These are phyloP conservation scores for Fusarium sp. DNA, from an alignment of 2,329 filamentous ascomycete genomes.

Conservation along the genomic window DNA sequence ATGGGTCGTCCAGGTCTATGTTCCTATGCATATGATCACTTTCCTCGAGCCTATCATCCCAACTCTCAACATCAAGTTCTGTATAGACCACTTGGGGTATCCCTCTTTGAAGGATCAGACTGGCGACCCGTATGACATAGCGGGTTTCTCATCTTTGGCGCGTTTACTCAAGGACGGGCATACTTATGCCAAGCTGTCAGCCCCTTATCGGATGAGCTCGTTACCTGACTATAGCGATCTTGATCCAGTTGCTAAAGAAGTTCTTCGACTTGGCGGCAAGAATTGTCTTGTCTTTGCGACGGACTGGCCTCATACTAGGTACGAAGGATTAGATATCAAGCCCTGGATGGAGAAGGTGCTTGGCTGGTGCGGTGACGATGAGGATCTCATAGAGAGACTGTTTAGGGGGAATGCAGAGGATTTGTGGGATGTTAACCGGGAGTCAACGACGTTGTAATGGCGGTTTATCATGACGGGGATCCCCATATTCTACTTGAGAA, in stretches of 20 bases:
- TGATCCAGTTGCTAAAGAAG: constrained; percentile 58
- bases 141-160: constrained; percentile 52
- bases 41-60: constrained; percentile 60
- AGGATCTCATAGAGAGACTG: constrained; percentile 57
- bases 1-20: constrained; percentile 68
- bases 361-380: constrained; percentile 59
- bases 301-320: constrained; percentile 72
- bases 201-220: constrained; percentile 63
- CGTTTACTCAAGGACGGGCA: constrained; percentile 56
- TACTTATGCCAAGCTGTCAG: constrained; percentile 67
- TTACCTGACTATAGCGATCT: constrained; percentile 56
- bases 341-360: constrained; percentile 59
- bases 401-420: constrained; percentile 65
- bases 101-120: constrained; percentile 51
- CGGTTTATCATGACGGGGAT: not conserved
- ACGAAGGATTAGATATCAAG: constrained; percentile 63
- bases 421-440: constrained; percentile 50
- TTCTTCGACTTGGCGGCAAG: constrained; percentile 55
- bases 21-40: constrained; percentile 60
- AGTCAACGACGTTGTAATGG: not conserved
- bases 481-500: not conserved
- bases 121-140: constrained; percentile 34
- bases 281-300: constrained; percentile 64
- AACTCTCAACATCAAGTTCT: constrained; percentile 60
- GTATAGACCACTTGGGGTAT: constrained; percentile 68